Evolutionary conservation across 192 early-diverging fungal genomes (phyloP).

Genomic region (Entomortierella lignicola): DNA sequence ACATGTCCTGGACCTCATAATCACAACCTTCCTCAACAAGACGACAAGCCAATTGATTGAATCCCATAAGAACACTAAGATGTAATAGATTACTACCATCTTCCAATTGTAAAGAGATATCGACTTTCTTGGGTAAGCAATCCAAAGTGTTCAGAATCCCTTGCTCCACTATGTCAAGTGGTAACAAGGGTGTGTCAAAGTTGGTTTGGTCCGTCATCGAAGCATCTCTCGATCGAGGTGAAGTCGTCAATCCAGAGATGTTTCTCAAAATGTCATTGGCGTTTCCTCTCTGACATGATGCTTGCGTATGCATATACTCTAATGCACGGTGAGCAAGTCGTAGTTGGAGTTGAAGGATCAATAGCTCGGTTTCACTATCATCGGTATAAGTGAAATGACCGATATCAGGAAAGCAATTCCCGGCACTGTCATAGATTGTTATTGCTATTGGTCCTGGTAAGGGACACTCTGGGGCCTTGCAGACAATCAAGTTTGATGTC

Average conservation of each 20-base stretch:
- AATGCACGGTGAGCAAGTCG: constrained; percentile 43
- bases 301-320: constrained; percentile 38
- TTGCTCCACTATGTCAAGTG: constrained; percentile 29
- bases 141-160: constrained; percentile 30
- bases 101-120: constrained; percentile 47
- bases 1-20: constrained; percentile 28
- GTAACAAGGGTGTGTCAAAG: constrained; percentile 1
- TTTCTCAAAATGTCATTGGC: constrained; percentile 31
- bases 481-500: constrained; percentile 26
- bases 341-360: constrained; percentile 44
- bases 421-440: constrained; percentile 24
- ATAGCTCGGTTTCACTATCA: constrained; percentile 34
- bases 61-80: constrained; percentile 27
- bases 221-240: constrained; percentile 12
- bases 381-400: constrained; percentile 48
- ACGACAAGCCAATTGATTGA: constrained; percentile 6
- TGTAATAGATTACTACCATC: constrained; percentile 46
- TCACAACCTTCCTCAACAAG: constrained; percentile 48
- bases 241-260: constrained; percentile 29
- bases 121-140: constrained; percentile 11
- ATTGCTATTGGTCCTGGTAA: constrained; percentile 25
- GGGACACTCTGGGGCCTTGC: constrained; percentile 36
- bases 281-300: constrained; percentile 33
- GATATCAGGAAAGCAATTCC: constrained; percentile 29
- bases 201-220: constrained; percentile 7